Conservation (phyloP, 2,329 filamentous ascomycete species). For the Daldinia sp. region DNA sequence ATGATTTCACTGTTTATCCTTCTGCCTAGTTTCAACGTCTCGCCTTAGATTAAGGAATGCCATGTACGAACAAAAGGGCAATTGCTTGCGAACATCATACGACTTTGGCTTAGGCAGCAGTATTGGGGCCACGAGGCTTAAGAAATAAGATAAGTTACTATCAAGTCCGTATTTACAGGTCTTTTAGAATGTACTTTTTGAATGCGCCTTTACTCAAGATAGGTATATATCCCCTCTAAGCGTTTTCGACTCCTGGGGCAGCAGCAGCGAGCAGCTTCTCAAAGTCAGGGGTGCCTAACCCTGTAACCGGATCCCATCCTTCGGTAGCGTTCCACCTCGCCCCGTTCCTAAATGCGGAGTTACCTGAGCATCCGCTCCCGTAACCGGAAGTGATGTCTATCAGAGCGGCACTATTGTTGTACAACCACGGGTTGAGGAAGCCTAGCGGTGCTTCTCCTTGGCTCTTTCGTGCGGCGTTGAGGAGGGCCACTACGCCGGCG, state of each 20-base stretch:
- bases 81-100: too few relatives aligned
- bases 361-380: slow-evolving; percentile 40
- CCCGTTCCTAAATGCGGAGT: slow-evolving; percentile 40
- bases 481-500: slow-evolving; percentile 51
- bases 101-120: background rate
- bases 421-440: slow-evolving; percentile 47
- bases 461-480: slow-evolving; percentile 53
- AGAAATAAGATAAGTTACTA: background rate
- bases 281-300: slow-evolving; percentile 47
- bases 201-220: background rate
- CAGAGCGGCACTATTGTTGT: slow-evolving; percentile 45
- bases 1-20: background rate
- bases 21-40: too few relatives aligned
- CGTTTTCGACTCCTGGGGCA: slow-evolving; percentile 42
- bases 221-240: slow-evolving; percentile 21
- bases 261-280: slow-evolving; percentile 41
- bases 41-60: too few relatives aligned
- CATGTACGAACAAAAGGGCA: too few relatives aligned
- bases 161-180: background rate
- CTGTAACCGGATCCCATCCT: slow-evolving; percentile 47
- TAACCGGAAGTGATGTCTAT: slow-evolving; percentile 45
- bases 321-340: slow-evolving; percentile 45
- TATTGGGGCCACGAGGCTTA: background rate
- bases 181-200: background rate
- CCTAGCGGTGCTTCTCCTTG: slow-evolving; percentile 47